Conservation (phyloP, 805 yeast species). For the Blastobotrys peoriensis region DNA sequence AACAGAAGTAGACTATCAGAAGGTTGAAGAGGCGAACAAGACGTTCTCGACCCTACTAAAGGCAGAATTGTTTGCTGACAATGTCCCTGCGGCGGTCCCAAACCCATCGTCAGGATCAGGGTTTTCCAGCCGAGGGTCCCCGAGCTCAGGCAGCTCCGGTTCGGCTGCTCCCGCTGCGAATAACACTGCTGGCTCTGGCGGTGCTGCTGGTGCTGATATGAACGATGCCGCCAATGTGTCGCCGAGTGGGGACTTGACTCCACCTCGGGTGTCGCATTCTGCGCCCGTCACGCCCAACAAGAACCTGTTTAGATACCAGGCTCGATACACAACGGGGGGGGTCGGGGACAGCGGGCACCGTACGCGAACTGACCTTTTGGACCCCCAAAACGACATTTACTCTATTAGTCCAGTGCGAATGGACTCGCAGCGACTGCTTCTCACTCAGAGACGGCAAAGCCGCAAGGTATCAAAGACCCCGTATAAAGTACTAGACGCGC, state of each 20-base stretch:
- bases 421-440: constrained; percentile 71
- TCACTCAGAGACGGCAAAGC: constrained; percentile 76
- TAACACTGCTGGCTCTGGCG: not conserved
- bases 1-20: constrained; percentile 59
- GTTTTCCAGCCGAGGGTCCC: not conserved
- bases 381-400: constrained; percentile 66
- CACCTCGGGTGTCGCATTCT: constrained; percentile 17
- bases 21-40: constrained; percentile 77
- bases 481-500: constrained; percentile 90
- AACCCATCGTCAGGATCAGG: not conserved
- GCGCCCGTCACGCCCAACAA: constrained; percentile 38
- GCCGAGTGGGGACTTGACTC: constrained; percentile 6
- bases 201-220: not conserved
- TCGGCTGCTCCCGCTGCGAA: constrained; percentile 4
- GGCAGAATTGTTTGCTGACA: constrained; percentile 88
- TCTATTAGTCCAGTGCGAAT: constrained; percentile 83
- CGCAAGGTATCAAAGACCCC: constrained; percentile 82
- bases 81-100: constrained; percentile 46
- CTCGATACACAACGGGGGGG: constrained; percentile 8
- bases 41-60: constrained; percentile 81
- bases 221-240: constrained; percentile 7
- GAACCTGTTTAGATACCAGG: constrained; percentile 36
- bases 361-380: constrained; percentile 28
- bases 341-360: constrained; percentile 1
- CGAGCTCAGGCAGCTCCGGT: constrained; percentile 5